These are phyloP conservation scores for Scopulariopsis brevicaulis DNA, from an alignment of 2,329 filamentous ascomycete genomes.

Conservation along the genomic window DNA sequence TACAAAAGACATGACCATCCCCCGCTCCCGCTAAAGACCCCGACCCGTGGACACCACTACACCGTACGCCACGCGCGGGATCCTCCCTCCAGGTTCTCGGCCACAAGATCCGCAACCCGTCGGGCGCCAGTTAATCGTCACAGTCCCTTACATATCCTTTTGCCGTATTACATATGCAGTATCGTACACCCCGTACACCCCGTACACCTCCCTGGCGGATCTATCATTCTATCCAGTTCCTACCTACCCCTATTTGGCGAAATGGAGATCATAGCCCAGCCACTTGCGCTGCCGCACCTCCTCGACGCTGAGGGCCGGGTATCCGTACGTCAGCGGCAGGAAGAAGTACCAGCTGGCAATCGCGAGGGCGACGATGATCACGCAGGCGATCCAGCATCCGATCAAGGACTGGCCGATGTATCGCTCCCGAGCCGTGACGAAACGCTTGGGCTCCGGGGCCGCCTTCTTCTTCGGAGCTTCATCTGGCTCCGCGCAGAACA, in stretches of 20 bases:
- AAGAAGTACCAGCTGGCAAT: conserved; percentile 85
- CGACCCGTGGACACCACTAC: not conserved
- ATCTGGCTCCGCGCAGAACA: conserved; percentile 80
- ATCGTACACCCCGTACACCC: not conserved
- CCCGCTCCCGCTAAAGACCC: not conserved
- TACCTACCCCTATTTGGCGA: conserved; percentile 68
- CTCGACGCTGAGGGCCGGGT: conserved; percentile 71
- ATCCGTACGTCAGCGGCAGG: conserved; percentile 89
- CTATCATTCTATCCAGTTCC: not conserved
- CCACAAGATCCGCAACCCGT: not conserved
- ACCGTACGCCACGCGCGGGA: not conserved
- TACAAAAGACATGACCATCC: not conserved
- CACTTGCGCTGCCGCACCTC: conserved; percentile 80
- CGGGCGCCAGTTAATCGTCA: not conserved
- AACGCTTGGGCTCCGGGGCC: conserved; percentile 35
- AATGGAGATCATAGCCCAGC: conserved; percentile 95
- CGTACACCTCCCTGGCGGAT: not conserved
- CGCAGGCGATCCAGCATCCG: conserved; percentile 67
- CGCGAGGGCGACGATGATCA: conserved; percentile 55
- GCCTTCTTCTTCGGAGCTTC: conserved; percentile 36
- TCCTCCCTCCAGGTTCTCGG: not conserved
- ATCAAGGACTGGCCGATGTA: conserved; percentile 68
- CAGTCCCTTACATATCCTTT: not conserved
- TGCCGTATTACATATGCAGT: not conserved
- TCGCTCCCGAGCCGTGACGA: conserved; percentile 70